These are phyloP conservation scores for Dalbergia cultrata DNA, from an alignment of 306 rosid species.

Conservation along the genomic window DNA sequence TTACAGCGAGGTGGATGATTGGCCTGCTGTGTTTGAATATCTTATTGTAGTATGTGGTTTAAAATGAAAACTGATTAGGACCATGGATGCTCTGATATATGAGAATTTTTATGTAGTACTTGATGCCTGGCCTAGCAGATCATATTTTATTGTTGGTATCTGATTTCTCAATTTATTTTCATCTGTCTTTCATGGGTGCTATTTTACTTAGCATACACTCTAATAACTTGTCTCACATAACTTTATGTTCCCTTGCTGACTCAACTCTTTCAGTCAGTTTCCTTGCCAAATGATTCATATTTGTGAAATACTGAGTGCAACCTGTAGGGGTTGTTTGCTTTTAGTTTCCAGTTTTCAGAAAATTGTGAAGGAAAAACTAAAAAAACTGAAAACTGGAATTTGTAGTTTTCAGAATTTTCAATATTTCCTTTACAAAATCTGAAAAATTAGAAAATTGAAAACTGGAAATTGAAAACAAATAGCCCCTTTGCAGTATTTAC, in stretches of 20 bases:
- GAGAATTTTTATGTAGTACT: slow-evolving; percentile 33
- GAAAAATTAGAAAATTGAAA: too few species aligned
- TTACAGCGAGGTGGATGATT: slow-evolving; percentile 32
- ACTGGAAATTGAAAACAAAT: too few species aligned
- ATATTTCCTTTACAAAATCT: too few species aligned
- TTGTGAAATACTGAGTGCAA: neutral
- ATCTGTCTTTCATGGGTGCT: neutral
- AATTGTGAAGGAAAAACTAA: too few species aligned
- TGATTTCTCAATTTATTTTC: neutral
- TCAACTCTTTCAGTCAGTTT: slow-evolving; percentile 3
- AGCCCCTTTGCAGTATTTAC: neutral
- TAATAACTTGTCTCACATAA: neutral
- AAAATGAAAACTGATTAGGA: slow-evolving; percentile 4
- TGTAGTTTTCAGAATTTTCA: too few species aligned
- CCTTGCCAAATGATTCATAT: slow-evolving; percentile 1
- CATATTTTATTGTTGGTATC: slow-evolving; percentile 16
- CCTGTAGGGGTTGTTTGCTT: too few species aligned
- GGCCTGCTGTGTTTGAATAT: slow-evolving; percentile 25
- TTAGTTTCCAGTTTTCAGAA: too few species aligned
- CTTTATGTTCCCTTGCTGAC: neutral
- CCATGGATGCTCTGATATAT: slow-evolving; percentile 15
- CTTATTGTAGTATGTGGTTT: slow-evolving; percentile 2
- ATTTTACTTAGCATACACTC: neutral
- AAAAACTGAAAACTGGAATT: too few species aligned
- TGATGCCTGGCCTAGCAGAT: slow-evolving; percentile 7